A percentile compares a stretch with the other conserved stretches of the same genome.
These are phyloP conservation scores for Talaromyces piceae DNA, from an alignment of 2,329 filamentous ascomycete species.

Conservation along the genomic window DNA sequence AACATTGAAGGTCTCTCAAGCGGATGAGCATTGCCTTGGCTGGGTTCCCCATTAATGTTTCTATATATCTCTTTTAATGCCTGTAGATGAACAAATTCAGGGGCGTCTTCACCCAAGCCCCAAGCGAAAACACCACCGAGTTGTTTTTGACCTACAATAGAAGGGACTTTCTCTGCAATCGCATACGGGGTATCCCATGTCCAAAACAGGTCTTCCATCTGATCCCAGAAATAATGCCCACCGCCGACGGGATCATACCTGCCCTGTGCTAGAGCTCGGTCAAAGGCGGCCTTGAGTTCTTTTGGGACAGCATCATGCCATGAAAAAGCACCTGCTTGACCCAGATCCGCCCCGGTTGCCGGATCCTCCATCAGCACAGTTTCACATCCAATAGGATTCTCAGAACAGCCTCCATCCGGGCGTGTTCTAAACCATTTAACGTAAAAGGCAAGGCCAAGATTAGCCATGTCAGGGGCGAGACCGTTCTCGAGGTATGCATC, in stretches of 20 bases:
- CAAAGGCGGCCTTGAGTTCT: constrained; percentile 34
- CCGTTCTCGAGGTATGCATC: constrained; percentile 40
- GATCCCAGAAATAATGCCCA: constrained; percentile 48
- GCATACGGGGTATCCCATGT: constrained; percentile 48
- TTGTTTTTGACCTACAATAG: constrained; percentile 35
- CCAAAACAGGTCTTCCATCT: constrained; percentile 43
- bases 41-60: not conserved
- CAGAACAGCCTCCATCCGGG: constrained; percentile 28
- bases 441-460: constrained; percentile 61
- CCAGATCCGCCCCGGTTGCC: constrained; percentile 49
- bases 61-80: constrained; percentile 17
- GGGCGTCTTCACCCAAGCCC: constrained; percentile 45
- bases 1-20: not conserved
- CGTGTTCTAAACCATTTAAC: constrained; percentile 56
- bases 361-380: constrained; percentile 53
- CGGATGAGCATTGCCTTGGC: not conserved
- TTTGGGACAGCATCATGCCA: constrained; percentile 22
- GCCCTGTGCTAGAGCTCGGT: constrained; percentile 35
- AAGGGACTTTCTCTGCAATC: constrained; percentile 42
- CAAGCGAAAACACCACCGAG: constrained; percentile 50
- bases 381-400: constrained; percentile 46
- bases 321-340: constrained; percentile 49
- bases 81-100: constrained; percentile 28
- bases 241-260: constrained; percentile 27
- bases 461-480: constrained; percentile 46